phyloP scores from a whole-genome alignment of 2,329 filamentous ascomycete species.

The Fonsecaea multimorphosa region DNA sequence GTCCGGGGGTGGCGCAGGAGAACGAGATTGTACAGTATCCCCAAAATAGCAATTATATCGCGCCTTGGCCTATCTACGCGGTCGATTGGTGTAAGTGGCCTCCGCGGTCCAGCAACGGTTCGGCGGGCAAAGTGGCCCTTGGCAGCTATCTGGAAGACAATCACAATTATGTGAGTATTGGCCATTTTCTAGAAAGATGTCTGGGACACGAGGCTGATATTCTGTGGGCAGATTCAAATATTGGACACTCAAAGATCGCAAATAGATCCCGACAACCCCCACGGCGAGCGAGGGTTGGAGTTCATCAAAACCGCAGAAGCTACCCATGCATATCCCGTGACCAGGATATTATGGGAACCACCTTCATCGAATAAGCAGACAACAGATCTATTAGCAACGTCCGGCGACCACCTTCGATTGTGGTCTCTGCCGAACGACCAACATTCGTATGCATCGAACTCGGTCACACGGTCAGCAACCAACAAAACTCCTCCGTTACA shows the following conservation, averaged over 20 bases:
- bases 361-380: slow-evolving; percentile 93
- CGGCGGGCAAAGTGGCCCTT: slow-evolving; percentile 89
- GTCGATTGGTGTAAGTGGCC: slow-evolving; percentile 99
- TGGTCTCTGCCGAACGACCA: slow-evolving; percentile 79
- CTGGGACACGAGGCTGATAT: slow-evolving; percentile 17
- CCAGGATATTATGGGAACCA: slow-evolving; percentile 92
- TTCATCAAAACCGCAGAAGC: slow-evolving; percentile 95
- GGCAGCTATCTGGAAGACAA: slow-evolving; percentile 97
- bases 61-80: slow-evolving; percentile 93
- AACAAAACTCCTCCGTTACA: slow-evolving; percentile 66
- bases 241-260: slow-evolving; percentile 83
- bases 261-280: slow-evolving; percentile 69
- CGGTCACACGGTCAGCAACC: slow-evolving; percentile 68
- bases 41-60: slow-evolving; percentile 87
- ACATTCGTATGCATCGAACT: slow-evolving; percentile 64
- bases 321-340: slow-evolving; percentile 97
- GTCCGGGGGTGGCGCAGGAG: slow-evolving; percentile 63
- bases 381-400: slow-evolving; percentile 92
- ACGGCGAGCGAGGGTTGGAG: slow-evolving; percentile 79
- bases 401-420: slow-evolving; percentile 87
- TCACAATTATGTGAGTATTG: slow-evolving; percentile 83
- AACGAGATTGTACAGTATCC: slow-evolving; percentile 70
- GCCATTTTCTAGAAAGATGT: neutral
- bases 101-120: slow-evolving; percentile 67
- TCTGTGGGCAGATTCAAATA: slow-evolving; percentile 80